phyloP scores from a whole-genome alignment of 1,284 basidiomycete genomes.

The Gyrodon tennesseensis region DNA sequence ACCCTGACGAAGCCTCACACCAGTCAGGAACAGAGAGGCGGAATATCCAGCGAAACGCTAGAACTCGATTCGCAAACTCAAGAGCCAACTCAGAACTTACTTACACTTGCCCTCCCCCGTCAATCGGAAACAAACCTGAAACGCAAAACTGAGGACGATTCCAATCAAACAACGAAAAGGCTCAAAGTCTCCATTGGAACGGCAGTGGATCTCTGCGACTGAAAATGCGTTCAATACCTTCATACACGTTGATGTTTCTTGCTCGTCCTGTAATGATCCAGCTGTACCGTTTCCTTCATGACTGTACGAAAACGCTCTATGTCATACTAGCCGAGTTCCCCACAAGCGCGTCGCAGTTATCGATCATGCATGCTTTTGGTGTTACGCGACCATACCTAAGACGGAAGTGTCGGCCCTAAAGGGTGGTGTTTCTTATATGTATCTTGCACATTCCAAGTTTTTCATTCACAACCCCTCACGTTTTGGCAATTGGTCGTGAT shows the following conservation, averaged over 20 bases:
- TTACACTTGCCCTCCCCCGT: conserved; percentile 19
- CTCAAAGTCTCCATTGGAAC: conserved; percentile 58
- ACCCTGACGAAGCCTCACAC: background rate
- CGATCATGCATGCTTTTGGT: background rate
- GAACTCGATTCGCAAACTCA: conserved; percentile 53
- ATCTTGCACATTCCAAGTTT: too few species aligned
- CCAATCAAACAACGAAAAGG: conserved; percentile 49
- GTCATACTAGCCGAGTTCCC: background rate
- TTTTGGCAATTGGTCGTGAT: conserved; percentile 56
- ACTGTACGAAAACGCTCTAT: background rate
- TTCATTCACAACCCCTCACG: conserved; percentile 58
- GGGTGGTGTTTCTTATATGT: background rate
- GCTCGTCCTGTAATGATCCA: background rate
- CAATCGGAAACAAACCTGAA: conserved; percentile 35
- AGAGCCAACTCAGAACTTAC: conserved; percentile 50
- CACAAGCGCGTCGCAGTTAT: background rate
- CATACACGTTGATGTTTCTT: conserved; percentile 2
- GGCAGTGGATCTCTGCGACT: conserved; percentile 62
- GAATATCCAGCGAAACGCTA: conserved; percentile 11
- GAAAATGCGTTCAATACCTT: conserved; percentile 17
- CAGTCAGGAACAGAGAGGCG: conserved; percentile 3
- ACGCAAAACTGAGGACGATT: conserved; percentile 39
- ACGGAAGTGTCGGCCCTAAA: conserved; percentile 41
- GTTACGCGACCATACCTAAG: background rate
- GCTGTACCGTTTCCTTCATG: background rate